A percentile compares a stretch with the other conserved stretches of the same genome.
These are phyloP conservation scores for Kluyveromyces dobzhanskii DNA, from an alignment of 805 yeast genomes.

Conservation along the genomic window DNA sequence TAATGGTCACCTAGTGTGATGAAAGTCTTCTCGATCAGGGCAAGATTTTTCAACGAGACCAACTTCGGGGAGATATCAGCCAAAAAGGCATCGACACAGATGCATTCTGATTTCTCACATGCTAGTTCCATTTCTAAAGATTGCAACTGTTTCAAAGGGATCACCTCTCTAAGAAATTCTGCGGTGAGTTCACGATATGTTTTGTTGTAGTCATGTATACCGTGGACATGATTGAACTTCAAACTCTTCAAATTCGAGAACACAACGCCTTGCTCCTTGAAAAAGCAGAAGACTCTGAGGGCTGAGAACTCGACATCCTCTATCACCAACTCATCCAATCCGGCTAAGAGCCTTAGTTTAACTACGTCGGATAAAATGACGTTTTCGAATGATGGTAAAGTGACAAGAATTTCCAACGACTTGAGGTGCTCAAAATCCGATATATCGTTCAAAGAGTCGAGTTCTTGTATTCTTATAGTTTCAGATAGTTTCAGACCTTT, in stretches of 20 bases:
- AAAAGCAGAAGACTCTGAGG: conserved; percentile 27
- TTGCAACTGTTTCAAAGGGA: conserved; percentile 27
- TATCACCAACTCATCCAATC: conserved; percentile 22
- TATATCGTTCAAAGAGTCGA: conserved; percentile 7
- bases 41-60: conserved; percentile 15
- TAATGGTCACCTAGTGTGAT: conserved; percentile 33
- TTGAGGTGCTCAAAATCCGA: conserved; percentile 9
- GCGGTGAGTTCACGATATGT: conserved; percentile 26
- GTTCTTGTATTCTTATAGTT: conserved; percentile 9
- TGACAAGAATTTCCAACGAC: conserved; percentile 9
- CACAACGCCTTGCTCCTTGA: conserved; percentile 9
- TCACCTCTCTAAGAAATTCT: conserved; percentile 23
- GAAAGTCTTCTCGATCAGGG: conserved; percentile 31
- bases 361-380: conserved; percentile 5
- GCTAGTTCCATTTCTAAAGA: conserved; percentile 47
- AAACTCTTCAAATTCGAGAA: conserved; percentile 25
- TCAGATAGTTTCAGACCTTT: conserved; percentile 9
- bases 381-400: conserved; percentile 6
- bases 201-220: conserved; percentile 34
- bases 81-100: conserved; percentile 39
- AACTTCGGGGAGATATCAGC: conserved; percentile 31
- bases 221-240: conserved; percentile 39
- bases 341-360: conserved; percentile 4
- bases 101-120: conserved; percentile 40
- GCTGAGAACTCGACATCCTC: conserved; percentile 33